Evolutionary conservation across 345 rosid genomes (phyloP), one percentile per base, ranked within the genome.

Genomic region (Aquilaria yunnanensis): DNA sequence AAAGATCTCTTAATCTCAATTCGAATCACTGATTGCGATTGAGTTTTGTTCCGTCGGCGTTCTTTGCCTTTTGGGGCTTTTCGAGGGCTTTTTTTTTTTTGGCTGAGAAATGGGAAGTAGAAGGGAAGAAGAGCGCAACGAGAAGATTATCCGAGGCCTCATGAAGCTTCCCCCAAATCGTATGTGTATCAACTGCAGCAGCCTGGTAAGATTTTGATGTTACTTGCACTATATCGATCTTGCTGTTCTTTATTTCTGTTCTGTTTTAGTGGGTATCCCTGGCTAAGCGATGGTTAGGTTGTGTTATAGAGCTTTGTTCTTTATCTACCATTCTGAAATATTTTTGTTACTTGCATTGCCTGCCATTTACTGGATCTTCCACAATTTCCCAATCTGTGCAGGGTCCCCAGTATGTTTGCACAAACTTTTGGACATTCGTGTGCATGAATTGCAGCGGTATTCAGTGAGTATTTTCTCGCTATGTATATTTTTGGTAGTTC

Each of bases 91-190:
- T 64, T 62, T 12, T 12, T 6, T 45, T 32, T 64, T 65, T 64
- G 30, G 56, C 50, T 66, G 77, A 59, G 70, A 74, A 69, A 91
- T 91, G 99, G 92, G 87, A 55, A 88, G 87, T 71, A 90, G 86
- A 73, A 90, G 76, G 69, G 97, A 90, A 68, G 99, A 94, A 69
- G 99, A 94, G 78, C 68, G 91, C 10, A 90, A 86, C 65, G 99
- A 94, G 83, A 94, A 83, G 92, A 88, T 88, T 14, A 90, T 94
- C 43, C 77, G 99, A 56, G 99, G 99, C 48, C 92, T 94, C 72
- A 82, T 90, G 99, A 94, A 90, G 88, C 85, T 94, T 51, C 97
- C 99, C 6, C 97, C 97, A 0, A 94, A 94, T 80, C 97, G 97
- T 67, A 87, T 85, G 51, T 94, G 99, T 72, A 90, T 94, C 77